Evolutionary conservation across 1,284 basidiomycete species (phyloP), one percentile per base, ranked within the genome.

Genomic region (Trametes versicolor): DNA sequence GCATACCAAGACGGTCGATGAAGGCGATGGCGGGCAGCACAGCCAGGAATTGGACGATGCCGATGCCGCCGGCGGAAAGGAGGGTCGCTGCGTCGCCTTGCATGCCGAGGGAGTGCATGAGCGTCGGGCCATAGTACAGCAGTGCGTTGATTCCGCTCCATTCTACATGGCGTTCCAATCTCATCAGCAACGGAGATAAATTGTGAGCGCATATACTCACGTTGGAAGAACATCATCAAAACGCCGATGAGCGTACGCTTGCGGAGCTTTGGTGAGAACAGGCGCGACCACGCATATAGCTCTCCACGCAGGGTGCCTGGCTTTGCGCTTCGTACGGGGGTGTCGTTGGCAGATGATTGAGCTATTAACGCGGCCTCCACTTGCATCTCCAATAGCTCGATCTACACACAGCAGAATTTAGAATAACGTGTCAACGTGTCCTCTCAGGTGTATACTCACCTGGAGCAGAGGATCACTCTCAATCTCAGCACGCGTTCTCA

Each of bases 61-160:
- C 92, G 68, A 94, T 87, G 0, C 93, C 92, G 27, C 92, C 92
- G 0, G 91, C 86, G 1, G 90, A 88, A 34, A 93, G 71, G 0
- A 94, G 80, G 0, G 86, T 84, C 19, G 86, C 81, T 0, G 81
- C 84, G 58, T 82, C 80, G 15, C 81, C 81, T 55, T 75, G 81
- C 27, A 94, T 70, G 6, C 92, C 92, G 52, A 95, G 82, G 61
- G 79, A 85, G 36, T 76, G 79, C 64, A 94, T 85, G 17, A 95
- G 81, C 1, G 87, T 87, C 0, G 93, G 93, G 0, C 92, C 92
- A 69, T 94, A 95, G 72, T 95, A 95, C 9, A 94, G 78, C 37
- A 94, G 74, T 6, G 92, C 91, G 72, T 94, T 94, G 67, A 93
- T 93, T 2, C 92, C 92, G 66, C 88, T 90, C 92, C 92, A 93